Evolutionary conservation across 2,329 filamentous ascomycete genomes (phyloP).

Genomic region (Penicillium sp.): DNA sequence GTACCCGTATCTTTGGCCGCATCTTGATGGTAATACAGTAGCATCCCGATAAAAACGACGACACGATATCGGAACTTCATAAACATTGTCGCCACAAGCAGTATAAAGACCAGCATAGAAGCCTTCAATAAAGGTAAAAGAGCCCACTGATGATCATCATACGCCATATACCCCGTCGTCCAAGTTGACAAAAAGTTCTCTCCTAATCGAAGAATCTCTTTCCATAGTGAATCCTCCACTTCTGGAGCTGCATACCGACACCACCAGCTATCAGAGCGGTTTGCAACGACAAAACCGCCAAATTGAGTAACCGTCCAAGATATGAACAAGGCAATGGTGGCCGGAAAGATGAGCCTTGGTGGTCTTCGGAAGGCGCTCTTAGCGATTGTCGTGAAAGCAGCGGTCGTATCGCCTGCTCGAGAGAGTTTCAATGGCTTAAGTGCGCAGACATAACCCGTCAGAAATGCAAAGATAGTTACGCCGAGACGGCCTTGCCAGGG

Average conservation of each 20-base stretch:
- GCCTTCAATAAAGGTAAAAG: constrained; percentile 55
- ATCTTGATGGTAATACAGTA: constrained; percentile 56
- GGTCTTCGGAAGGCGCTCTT: constrained; percentile 59
- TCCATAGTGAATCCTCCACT: constrained; percentile 48
- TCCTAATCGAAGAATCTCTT: constrained; percentile 52
- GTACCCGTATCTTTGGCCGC: constrained; percentile 51
- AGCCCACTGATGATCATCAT: constrained; percentile 61
- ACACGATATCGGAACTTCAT: constrained; percentile 55
- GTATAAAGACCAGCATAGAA: constrained; percentile 56
- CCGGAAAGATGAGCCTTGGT: constrained; percentile 56
- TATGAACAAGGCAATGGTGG: constrained; percentile 55
- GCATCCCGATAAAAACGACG: constrained; percentile 51
- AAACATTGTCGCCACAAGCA: constrained; percentile 49
- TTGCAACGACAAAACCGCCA: constrained; percentile 54
- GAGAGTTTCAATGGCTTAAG: constrained; percentile 58
- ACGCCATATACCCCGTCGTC: constrained; percentile 56
- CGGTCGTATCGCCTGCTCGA: constrained; percentile 50
- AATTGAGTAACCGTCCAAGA: constrained; percentile 56
- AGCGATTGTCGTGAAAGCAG: constrained; percentile 53
- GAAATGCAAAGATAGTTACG: constrained; percentile 60
- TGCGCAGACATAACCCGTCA: constrained; percentile 61
- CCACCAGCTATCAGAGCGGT: constrained; percentile 56
- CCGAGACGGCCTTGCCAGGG: constrained; percentile 59
- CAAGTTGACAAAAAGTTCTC: constrained; percentile 53
- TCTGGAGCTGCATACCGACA: constrained; percentile 55